phyloP scores from a whole-genome alignment of 1,139 yeast genomes.

The Entelexis paramagnoliae region DNA sequence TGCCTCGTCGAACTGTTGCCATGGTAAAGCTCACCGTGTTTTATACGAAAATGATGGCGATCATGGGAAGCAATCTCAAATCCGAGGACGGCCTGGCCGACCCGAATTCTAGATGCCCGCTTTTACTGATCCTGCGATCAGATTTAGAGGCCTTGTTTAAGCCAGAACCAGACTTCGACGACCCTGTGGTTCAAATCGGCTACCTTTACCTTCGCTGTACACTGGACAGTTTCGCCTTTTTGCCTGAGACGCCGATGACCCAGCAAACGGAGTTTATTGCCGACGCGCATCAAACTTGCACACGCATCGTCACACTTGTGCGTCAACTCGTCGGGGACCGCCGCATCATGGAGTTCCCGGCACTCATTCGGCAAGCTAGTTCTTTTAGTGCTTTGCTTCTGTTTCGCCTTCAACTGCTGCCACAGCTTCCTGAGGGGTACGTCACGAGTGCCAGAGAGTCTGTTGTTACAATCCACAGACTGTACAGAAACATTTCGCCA shows the following conservation, averaged over 20 bases:
- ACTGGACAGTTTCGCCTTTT: slow-evolving; percentile 80
- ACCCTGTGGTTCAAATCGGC: slow-evolving; percentile 59
- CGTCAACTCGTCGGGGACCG: slow-evolving; percentile 58
- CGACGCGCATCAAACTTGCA: slow-evolving; percentile 70
- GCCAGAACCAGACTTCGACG: slow-evolving; percentile 51
- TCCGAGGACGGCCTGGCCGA: slow-evolving; percentile 86
- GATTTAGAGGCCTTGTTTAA: slow-evolving; percentile 64
- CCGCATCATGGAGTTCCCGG: slow-evolving; percentile 73
- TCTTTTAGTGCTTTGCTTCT: slow-evolving; percentile 70
- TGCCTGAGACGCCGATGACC: slow-evolving; percentile 83
- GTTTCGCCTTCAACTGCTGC: slow-evolving; percentile 73
- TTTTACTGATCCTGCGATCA: slow-evolving; percentile 62
- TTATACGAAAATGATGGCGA: slow-evolving; percentile 72
- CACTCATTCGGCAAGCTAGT: slow-evolving; percentile 75
- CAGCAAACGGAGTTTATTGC: slow-evolving; percentile 81
- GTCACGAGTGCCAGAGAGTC: slow-evolving; percentile 87
- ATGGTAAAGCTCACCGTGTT: slow-evolving; percentile 66
- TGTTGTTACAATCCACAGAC: slow-evolving; percentile 82
- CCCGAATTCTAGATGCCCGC: slow-evolving; percentile 71
- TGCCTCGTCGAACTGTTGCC: slow-evolving; percentile 48
- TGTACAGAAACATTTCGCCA: slow-evolving; percentile 74
- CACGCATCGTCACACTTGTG: slow-evolving; percentile 68
- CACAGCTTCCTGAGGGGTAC: slow-evolving; percentile 62
- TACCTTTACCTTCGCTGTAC: slow-evolving; percentile 67
- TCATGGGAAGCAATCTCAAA: slow-evolving; percentile 82